Percentiles rank a stretch among this genome's conserved stretches.
These are phyloP conservation scores for Irpex lacteus DNA, from an alignment of 1,284 basidiomycete genomes.

Conservation along the genomic window DNA sequence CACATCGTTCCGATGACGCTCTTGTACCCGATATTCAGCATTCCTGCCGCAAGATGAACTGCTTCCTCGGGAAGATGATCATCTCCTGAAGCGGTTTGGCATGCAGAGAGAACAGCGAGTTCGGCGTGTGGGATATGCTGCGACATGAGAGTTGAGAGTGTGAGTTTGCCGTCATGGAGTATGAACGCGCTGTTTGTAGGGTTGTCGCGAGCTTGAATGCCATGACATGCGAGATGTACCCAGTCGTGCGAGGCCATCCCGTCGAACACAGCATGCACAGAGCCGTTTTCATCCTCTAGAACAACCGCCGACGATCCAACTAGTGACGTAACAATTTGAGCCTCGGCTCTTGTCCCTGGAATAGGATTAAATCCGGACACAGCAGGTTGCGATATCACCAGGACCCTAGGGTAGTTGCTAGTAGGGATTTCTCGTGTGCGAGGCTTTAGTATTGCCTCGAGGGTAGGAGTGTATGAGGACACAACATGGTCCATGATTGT, in stretches of 20 bases:
- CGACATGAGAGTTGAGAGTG: conserved; percentile 14
- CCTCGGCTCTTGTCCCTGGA: background rate
- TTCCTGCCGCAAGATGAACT: background rate
- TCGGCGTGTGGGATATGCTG: background rate
- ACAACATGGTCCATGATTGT: background rate
- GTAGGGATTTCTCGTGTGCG: background rate
- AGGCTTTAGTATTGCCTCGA: background rate
- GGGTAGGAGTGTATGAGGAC: background rate
- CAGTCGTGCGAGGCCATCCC: conserved; percentile 13
- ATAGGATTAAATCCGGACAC: background rate
- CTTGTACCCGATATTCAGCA: background rate
- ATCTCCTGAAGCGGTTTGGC: background rate
- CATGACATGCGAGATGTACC: conserved; percentile 22
- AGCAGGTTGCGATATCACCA: background rate
- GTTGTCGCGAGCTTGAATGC: conserved; percentile 10
- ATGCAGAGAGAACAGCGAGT: background rate
- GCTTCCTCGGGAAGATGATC: background rate
- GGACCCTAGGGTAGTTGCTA: background rate
- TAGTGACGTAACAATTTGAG: background rate
- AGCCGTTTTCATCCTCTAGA: background rate
- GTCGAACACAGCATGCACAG: conserved; percentile 3
- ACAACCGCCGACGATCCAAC: background rate
- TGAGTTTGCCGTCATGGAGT: conserved; percentile 14
- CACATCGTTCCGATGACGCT: background rate
- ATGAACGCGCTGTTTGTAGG: conserved; percentile 15